phyloP scores from a whole-genome alignment of 306 rosid species.

The Cucurbita pepo region DNA sequence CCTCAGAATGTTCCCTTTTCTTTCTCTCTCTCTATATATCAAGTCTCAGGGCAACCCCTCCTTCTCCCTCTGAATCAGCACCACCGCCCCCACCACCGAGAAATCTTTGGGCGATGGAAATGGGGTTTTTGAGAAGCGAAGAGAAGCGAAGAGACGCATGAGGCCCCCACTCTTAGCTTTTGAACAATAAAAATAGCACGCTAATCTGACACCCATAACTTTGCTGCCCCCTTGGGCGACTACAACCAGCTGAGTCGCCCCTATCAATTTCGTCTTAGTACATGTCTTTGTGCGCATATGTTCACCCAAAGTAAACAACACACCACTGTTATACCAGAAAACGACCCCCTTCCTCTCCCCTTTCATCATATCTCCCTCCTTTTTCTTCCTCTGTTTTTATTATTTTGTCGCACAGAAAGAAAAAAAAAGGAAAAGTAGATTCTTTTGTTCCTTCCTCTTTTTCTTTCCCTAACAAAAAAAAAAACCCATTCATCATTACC shows the following conservation, averaged over 20 bases:
- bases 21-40: constrained; percentile 4
- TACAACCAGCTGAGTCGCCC: constrained; percentile 6
- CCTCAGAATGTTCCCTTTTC: constrained; percentile 50
- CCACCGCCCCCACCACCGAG: constrained; percentile 34
- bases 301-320: background rate
- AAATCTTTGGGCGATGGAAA: constrained; percentile 1
- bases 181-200: constrained; percentile 26
- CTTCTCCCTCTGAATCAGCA: constrained; percentile 56
- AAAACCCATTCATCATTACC: no score
- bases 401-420: background rate
- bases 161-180: constrained; percentile 11
- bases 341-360: constrained; percentile 9
- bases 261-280: constrained; percentile 5
- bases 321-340: constrained; percentile 6
- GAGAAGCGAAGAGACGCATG: constrained; percentile 3
- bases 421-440: background rate
- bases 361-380: background rate
- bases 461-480: no score
- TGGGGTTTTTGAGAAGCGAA: background rate
- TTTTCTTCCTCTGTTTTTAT: background rate
- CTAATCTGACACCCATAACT: constrained; percentile 40
- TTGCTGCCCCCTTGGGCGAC: constrained; percentile 24
- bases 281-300: constrained; percentile 1
- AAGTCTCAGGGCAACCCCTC: background rate
- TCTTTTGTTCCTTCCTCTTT: background rate